Evolutionary conservation across 2,329 filamentous ascomycete species (phyloP).

Genomic region (Fusarium sp.): DNA sequence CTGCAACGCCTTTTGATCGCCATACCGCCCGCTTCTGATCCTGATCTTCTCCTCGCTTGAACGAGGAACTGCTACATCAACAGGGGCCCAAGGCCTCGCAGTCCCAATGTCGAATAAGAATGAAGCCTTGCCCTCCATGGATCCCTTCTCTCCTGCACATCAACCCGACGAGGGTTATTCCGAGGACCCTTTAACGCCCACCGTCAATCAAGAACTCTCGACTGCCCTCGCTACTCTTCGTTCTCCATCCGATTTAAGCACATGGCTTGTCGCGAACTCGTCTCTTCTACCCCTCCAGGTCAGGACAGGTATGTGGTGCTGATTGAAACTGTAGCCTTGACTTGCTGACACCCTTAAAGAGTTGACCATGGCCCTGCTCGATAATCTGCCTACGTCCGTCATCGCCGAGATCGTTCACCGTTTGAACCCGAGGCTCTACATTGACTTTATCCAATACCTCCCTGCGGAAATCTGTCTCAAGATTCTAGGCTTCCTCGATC

Average conservation of each 20-base stretch:
- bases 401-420: constrained; percentile 84
- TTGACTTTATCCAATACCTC: constrained; percentile 88
- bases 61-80: constrained; percentile 17
- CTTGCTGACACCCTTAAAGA: constrained; percentile 62
- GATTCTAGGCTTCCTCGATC: constrained; percentile 87
- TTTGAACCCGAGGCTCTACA: constrained; percentile 85
- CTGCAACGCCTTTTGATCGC: constrained; percentile 1
- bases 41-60: constrained; percentile 1
- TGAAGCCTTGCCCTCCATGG: constrained; percentile 52
- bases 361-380: constrained; percentile 81
- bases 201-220: constrained; percentile 50
- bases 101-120: constrained; percentile 46
- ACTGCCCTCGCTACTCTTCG: constrained; percentile 50
- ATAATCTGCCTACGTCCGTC: constrained; percentile 80
- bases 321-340: neutral
- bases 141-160: constrained; percentile 62
- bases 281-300: constrained; percentile 60
- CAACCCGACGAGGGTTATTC: constrained; percentile 89
- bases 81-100: constrained; percentile 39
- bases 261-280: constrained; percentile 63
- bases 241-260: constrained; percentile 58
- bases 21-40: neutral
- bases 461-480: constrained; percentile 92
- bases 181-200: constrained; percentile 72
- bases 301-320: constrained; percentile 59